phyloP scores from a whole-genome alignment of 331 rosid genomes.

The Telfairia occidentalis region DNA sequence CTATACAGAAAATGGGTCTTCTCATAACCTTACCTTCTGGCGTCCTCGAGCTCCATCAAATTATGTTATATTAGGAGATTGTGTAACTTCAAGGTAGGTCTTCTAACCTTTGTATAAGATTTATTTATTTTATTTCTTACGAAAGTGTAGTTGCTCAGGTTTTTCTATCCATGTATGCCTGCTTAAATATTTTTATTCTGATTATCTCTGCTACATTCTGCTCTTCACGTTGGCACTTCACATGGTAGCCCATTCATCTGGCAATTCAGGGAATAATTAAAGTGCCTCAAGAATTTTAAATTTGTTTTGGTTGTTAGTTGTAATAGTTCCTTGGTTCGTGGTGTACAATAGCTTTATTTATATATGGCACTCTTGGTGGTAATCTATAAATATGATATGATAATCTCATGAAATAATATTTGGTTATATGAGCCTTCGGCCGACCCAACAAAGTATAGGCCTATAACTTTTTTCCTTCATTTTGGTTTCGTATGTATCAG shows the following conservation, averaged over 20 bases:
- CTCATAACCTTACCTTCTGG: conserved; percentile 72
- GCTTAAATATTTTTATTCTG: not conserved
- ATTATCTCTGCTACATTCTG: not conserved
- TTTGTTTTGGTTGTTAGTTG: not conserved
- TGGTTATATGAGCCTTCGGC: too few species aligned
- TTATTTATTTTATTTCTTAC: too few species aligned
- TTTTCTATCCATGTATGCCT: not conserved
- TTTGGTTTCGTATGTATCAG: conserved; percentile 37
- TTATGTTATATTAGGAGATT: conserved; percentile 87
- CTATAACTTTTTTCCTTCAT: not conserved
- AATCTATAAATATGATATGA: too few species aligned
- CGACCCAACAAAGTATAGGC: too few species aligned
- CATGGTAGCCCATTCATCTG: not conserved
- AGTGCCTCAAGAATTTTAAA: not conserved
- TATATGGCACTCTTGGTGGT: not conserved
- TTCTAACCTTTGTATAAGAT: not conserved
- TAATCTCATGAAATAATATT: too few species aligned
- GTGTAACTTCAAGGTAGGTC: conserved; percentile 82
- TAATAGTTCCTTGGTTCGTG: not conserved
- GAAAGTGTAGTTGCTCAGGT: not conserved
- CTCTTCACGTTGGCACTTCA: not conserved
- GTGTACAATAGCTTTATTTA: not conserved
- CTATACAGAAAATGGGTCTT: conserved; percentile 47
- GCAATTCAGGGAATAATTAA: not conserved
- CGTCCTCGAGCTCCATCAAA: conserved; percentile 90